phyloP scores from a whole-genome alignment of 108 stramenopile species.

The Asterionellopsis glacialis region DNA sequence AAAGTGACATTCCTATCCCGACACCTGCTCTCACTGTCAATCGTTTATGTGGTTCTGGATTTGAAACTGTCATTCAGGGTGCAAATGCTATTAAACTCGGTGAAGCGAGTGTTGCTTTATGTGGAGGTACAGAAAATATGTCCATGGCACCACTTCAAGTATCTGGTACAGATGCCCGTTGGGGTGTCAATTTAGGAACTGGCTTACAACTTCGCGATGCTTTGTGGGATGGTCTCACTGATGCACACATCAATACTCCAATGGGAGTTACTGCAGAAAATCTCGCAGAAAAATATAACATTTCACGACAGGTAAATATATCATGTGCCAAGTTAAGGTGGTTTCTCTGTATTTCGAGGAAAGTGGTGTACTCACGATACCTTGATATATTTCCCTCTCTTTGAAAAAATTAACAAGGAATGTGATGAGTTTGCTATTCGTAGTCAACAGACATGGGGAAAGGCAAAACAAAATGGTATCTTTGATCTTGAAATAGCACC shows the following conservation, averaged over 20 bases:
- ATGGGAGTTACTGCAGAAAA: conserved; percentile 99
- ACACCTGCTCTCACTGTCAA: conserved; percentile 94
- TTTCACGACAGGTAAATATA: conserved; percentile 65
- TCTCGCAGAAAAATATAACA: conserved; percentile 87
- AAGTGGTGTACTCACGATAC: neutral
- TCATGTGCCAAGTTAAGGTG: neutral
- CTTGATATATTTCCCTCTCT: conserved; percentile 5
- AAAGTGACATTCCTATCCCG: conserved; percentile 62
- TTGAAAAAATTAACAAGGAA: conserved; percentile 36
- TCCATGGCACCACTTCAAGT: conserved; percentile 83
- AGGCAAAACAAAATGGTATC: conserved; percentile 66
- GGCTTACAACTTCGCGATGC: conserved; percentile 70
- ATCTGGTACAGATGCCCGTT: conserved; percentile 83
- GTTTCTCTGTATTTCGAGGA: neutral
- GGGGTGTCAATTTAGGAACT: conserved; percentile 83
- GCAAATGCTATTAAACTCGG: conserved; percentile 86
- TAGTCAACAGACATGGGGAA: conserved; percentile 82
- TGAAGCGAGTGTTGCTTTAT: conserved; percentile 79
- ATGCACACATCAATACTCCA: conserved; percentile 76
- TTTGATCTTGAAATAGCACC: conserved; percentile 93
- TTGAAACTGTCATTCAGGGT: conserved; percentile 93
- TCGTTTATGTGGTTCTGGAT: conserved; percentile 96
- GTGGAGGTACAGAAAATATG: conserved; percentile 98
- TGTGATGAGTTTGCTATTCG: conserved; percentile 89
- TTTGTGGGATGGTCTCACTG: conserved; percentile 86